Conservation (phyloP, 805 yeast species). For the Kuraishia piskuri region DNA sequence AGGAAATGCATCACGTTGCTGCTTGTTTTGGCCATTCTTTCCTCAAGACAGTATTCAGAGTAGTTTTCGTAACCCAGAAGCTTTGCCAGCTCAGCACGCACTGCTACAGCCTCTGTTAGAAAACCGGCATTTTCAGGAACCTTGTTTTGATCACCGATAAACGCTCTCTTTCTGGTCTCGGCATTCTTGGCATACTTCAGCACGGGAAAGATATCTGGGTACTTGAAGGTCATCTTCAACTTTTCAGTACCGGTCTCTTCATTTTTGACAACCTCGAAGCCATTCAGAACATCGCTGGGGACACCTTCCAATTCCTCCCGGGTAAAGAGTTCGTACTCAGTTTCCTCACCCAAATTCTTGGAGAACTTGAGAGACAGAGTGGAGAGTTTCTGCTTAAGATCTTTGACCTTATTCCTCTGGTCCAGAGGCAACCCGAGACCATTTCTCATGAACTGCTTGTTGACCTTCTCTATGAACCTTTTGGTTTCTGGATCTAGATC, state of each 20-base stretch:
- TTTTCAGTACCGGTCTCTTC: slow-evolving; percentile 25
- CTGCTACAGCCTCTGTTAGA: slow-evolving; percentile 47
- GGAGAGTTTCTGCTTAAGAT: slow-evolving; percentile 51
- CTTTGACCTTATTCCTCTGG: slow-evolving; percentile 46
- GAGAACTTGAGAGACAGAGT: slow-evolving; percentile 46
- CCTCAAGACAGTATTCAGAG: slow-evolving; percentile 65
- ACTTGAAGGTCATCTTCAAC: slow-evolving; percentile 67
- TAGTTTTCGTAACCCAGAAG: slow-evolving; percentile 59
- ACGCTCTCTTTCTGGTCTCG: slow-evolving; percentile 60
- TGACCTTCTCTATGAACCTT: slow-evolving; percentile 48
- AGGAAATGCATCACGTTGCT: slow-evolving; percentile 53
- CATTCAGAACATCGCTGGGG: slow-evolving; percentile 53
- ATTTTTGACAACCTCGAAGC: slow-evolving; percentile 40
- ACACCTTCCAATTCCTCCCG: slow-evolving; percentile 65
- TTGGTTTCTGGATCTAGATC: slow-evolving; percentile 42
- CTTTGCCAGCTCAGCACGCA: slow-evolving; percentile 55
- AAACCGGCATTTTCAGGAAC: slow-evolving; percentile 56
- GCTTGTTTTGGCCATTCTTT: slow-evolving; percentile 71
- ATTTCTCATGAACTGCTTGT: slow-evolving; percentile 50
- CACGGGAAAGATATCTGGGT: slow-evolving; percentile 75
- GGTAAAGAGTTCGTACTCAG: slow-evolving; percentile 51
- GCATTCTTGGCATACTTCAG: slow-evolving; percentile 58
- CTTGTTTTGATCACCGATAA: slow-evolving; percentile 59
- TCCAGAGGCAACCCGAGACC: slow-evolving; percentile 59
- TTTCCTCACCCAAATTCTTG: slow-evolving; percentile 65